Percentiles rank a stretch among this genome's conserved stretches.
Evolutionary conservation across 495 filamentous ascomycete genomes (phyloP).

Genomic region (Talaromyces stipitatus): DNA sequence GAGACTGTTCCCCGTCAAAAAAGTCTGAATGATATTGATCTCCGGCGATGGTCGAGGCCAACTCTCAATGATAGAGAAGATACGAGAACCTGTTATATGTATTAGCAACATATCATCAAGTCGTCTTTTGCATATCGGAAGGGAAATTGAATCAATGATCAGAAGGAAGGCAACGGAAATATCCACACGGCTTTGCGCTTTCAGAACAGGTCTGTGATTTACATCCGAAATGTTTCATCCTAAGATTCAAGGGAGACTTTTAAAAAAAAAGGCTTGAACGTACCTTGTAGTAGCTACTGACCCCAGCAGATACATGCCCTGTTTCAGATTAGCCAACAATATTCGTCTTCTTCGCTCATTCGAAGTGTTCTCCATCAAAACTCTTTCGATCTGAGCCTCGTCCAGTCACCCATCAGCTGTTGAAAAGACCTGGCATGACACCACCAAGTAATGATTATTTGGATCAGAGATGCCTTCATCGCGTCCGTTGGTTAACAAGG

Average conservation of each 20-base stretch:
- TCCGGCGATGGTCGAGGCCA: not conserved
- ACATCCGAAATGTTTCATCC: conserved; percentile 89
- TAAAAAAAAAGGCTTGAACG: not conserved
- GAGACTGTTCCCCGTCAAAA: not conserved
- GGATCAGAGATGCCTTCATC: conserved; percentile 95
- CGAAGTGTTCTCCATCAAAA: not conserved
- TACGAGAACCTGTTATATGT: not conserved
- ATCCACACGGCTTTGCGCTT: conserved; percentile 92
- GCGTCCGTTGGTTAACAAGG: conserved; percentile 98
- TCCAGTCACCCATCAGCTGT: not conserved
- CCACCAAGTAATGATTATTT: conserved; percentile 32
- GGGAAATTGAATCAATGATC: conserved; percentile 22
- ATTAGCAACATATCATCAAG: not conserved
- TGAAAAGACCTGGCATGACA: conserved; percentile 13
- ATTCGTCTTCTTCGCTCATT: not conserved
- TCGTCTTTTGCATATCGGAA: not conserved
- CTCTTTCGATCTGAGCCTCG: not conserved
- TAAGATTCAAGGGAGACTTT: conserved; percentile 10
- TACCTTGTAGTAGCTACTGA: not conserved
- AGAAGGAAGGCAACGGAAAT: conserved; percentile 99
- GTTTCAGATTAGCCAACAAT: not conserved
- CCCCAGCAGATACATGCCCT: not conserved
- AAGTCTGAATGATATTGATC: not conserved
- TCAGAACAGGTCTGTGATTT: conserved; percentile 56
- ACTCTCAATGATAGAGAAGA: not conserved